phyloP scores from a whole-genome alignment of 257 asterid species.

The Cordia subcordata region DNA sequence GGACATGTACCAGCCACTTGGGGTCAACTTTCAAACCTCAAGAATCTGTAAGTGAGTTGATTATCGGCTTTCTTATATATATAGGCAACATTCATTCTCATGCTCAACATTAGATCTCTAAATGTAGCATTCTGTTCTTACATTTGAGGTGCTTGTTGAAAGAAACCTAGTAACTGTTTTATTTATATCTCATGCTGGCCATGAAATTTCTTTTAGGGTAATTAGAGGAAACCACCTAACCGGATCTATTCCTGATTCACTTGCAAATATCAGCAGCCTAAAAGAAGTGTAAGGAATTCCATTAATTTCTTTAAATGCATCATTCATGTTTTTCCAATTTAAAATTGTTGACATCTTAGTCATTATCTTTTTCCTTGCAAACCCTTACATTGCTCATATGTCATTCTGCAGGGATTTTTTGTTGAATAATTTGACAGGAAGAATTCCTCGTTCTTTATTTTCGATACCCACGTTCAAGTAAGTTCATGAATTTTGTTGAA shows the following conservation, averaged over 20 bases:
- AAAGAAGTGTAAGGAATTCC: constrained; percentile 50
- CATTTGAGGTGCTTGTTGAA: too few species aligned
- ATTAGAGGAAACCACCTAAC: constrained; percentile 52
- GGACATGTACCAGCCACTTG: constrained; percentile 75
- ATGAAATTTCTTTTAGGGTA: constrained; percentile 34
- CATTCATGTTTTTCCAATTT: neutral
- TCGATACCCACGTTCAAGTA: constrained; percentile 68
- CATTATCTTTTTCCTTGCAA: neutral
- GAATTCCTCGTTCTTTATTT: constrained; percentile 53
- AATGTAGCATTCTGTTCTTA: too few species aligned
- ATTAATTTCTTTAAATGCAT: constrained; percentile 1
- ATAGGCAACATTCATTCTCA: neutral
- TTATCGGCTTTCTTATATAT: neutral
- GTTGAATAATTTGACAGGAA: constrained; percentile 68
- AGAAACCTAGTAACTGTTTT: too few species aligned
- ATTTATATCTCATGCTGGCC: neutral
- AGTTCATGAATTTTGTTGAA: constrained; percentile 4
- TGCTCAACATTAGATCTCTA: too few species aligned
- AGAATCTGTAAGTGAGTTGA: constrained; percentile 48
- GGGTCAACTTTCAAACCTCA: constrained; percentile 64
- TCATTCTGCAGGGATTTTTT: constrained; percentile 65
- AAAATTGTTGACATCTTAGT: neutral
- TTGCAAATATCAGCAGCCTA: constrained; percentile 43
- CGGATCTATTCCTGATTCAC: constrained; percentile 60
- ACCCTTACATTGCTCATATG: neutral